These are phyloP conservation scores for Pleurotus tuber-regium DNA, from an alignment of 768 basidiomycete genomes.

Conservation along the genomic window DNA sequence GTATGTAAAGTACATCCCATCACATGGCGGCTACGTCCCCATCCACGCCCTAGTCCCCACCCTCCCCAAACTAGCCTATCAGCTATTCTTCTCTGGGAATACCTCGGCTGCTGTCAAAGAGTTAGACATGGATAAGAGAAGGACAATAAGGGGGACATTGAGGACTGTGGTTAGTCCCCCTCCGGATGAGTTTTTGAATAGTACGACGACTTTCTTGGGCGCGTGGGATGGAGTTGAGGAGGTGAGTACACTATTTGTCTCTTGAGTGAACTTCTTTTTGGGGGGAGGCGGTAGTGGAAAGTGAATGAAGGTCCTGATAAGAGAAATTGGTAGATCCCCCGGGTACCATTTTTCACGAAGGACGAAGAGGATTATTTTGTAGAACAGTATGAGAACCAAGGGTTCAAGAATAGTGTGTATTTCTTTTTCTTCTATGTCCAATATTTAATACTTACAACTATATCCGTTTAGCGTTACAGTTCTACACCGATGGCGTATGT, in stretches of 20 bases:
- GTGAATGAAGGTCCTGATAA: neutral
- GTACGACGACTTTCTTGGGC: conserved; percentile 44
- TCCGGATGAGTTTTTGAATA: conserved; percentile 52
- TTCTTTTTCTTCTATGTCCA: too few relatives aligned
- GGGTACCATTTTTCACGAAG: conserved; percentile 55
- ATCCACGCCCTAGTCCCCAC: conserved; percentile 33
- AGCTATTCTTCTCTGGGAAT: conserved; percentile 55
- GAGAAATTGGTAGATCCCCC: conserved; percentile 43
- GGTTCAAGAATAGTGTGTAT: conserved; percentile 60
- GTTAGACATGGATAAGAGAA: conserved; percentile 52
- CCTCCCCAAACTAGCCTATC: conserved; percentile 60
- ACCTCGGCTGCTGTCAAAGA: conserved; percentile 49
- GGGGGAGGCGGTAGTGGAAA: too few relatives aligned
- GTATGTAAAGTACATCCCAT: conserved; percentile 55
- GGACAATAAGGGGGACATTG: conserved; percentile 56
- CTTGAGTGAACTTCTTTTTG: too few relatives aligned
- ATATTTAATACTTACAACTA: too few relatives aligned
- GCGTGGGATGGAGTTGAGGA: conserved; percentile 49
- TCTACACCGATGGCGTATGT: conserved; percentile 51
- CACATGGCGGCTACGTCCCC: conserved; percentile 45
- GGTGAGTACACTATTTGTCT: conserved; percentile 22
- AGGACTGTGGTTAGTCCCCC: conserved; percentile 53
- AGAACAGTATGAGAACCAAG: conserved; percentile 54
- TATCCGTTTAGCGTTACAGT: conserved; percentile 50
- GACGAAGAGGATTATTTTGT: conserved; percentile 73